These are phyloP conservation scores for Aechmea fasciata DNA, from an alignment of 176 grass and related monocot species.

Conservation along the genomic window DNA sequence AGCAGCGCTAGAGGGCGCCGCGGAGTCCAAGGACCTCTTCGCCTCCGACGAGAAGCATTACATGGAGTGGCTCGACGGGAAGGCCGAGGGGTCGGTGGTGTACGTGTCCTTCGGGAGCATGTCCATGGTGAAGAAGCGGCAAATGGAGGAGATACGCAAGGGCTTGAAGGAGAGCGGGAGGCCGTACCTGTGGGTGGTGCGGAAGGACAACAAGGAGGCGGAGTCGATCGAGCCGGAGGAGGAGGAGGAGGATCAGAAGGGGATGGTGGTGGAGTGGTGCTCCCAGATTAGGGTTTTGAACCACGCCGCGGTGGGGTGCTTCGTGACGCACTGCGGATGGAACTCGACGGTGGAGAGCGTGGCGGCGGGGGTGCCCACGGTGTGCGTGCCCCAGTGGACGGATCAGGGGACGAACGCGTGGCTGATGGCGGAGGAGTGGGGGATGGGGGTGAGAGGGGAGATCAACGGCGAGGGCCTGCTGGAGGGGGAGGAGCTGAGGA, in stretches of 20 bases:
- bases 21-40: background rate
- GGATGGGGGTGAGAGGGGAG: conserved; percentile 41
- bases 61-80: conserved; percentile 29
- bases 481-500: conserved; percentile 40
- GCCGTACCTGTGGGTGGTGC: conserved; percentile 40
- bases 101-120: conserved; percentile 42
- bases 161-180: conserved; percentile 20
- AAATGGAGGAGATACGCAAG: conserved; percentile 26
- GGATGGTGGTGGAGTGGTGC: conserved; percentile 75
- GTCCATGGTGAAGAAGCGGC: conserved; percentile 2
- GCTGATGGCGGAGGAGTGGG: conserved; percentile 44
- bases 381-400: conserved; percentile 46
- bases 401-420: conserved; percentile 59
- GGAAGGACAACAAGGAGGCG: background rate
- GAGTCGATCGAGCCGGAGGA: background rate
- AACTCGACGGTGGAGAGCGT: conserved; percentile 55
- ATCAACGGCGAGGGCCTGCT: conserved; percentile 34
- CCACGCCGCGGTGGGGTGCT: conserved; percentile 59
- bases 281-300: conserved; percentile 49
- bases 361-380: conserved; percentile 39
- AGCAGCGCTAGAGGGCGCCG: background rate
- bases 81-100: conserved; percentile 37
- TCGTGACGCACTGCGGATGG: conserved; percentile 75
- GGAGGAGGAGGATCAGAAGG: background rate
- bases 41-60: conserved; percentile 7